Conservation (phyloP, 1,284 basidiomycete genomes). For the Ganoderma leucocontextum region DNA sequence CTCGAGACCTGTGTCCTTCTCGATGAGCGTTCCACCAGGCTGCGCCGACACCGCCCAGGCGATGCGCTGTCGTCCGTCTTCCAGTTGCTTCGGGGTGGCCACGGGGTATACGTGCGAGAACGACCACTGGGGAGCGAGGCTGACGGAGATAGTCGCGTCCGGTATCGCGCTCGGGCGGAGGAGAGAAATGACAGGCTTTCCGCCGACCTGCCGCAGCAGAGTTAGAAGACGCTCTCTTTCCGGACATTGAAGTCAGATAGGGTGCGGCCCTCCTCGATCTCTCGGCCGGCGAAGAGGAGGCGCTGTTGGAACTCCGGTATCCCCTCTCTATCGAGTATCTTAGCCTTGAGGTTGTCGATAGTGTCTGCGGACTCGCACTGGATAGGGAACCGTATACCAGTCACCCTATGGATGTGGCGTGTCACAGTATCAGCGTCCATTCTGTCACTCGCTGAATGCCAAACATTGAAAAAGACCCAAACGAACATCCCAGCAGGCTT, state of each 20-base stretch:
- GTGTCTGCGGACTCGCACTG: not conserved
- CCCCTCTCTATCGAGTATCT: not conserved
- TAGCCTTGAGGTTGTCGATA: not conserved
- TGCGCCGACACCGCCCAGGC: constrained; percentile 28
- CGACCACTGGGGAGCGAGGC: constrained; percentile 16
- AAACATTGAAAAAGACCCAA: not conserved
- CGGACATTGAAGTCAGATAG: not conserved
- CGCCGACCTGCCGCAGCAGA: not conserved
- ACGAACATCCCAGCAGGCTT: not conserved
- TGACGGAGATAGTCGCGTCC: not conserved
- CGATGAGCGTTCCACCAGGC: constrained; percentile 5
- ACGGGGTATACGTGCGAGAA: constrained; percentile 20
- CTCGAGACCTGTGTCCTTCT: not conserved
- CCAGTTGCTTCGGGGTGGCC: not conserved
- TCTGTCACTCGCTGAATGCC: too few species aligned
- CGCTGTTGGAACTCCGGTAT: not conserved
- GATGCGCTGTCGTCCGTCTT: constrained; percentile 23
- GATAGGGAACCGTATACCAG: not conserved
- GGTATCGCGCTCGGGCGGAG: not conserved
- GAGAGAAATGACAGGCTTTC: constrained; percentile 17
- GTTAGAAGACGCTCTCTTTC: not conserved
- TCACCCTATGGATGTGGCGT: not conserved
- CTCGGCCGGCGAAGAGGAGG: not conserved
- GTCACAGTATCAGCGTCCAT: not conserved
- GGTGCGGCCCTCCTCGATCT: not conserved